Base-by-base conservation (phyloP, 2,329 filamentous ascomycete genomes). In the Beauveria sp. region DNA sequence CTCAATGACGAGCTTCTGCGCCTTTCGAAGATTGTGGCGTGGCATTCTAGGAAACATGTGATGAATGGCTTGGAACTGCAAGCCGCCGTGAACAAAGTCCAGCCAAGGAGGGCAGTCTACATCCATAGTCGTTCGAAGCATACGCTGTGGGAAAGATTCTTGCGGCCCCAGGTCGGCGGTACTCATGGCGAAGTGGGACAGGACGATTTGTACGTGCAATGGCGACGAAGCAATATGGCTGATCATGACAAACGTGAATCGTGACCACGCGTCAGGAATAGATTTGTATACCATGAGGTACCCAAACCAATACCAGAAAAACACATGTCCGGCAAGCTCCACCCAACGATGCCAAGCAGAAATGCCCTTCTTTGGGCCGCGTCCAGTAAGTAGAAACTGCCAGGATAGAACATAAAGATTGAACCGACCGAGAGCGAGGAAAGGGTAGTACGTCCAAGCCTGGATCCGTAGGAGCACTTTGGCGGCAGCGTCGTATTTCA, bases 121-220 rank as follows among this genome's bases (percentile, higher is more conserved):
- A 65, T 96, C 91, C 91, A 96, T 96, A 14, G 92, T 96, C 1
- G 92, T 96, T 66, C 92, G 87, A 51, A 96, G 80, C 88, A 96
- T 94, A 72, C 88, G 90, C 74, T 96, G 91, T 0, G 92, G 86
- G 72, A 96, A 96, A 0, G 90, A 94, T 72, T 96, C 92, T 56
- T 87, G 80, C 1, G 89, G 85, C 0, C 92, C 92, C 14, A 96
- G 80, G 68, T 96, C 91, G 12, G 90, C 83, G 0, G 92, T 96
- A 67, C 90, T 93, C 92, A 96, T 96, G 66, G 90, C 90, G 73
- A 96, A 96, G 74, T 96, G 92, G 2, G 90, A 94, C 20, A 96
- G 82, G 0, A 91, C 96, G 71, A 96, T 96, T 72, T 96, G 92
- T 12, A 93, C 83, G 72, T 96, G 92, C 55, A 96, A 77, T 2